Percentiles rank a stretch among this genome's conserved stretches.
Conservation (phyloP, 192 early-diverging fungal genomes). For the Paraglomus brasilianum region DNA sequence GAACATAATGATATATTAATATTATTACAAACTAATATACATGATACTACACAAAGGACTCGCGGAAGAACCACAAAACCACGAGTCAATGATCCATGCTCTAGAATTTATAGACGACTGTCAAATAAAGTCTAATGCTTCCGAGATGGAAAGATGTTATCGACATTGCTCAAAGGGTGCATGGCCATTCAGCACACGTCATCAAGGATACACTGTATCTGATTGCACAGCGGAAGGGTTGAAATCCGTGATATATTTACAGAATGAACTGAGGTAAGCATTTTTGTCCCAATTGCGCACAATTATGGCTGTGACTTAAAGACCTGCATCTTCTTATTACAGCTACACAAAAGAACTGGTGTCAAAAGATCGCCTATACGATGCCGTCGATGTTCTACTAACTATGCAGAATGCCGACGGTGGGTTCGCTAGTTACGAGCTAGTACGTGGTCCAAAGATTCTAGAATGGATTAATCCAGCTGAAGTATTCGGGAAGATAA, state of each 20-base stretch:
- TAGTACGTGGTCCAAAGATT: slow-evolving; percentile 70
- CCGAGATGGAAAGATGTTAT: slow-evolving; percentile 66
- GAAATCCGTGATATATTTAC: slow-evolving; percentile 75
- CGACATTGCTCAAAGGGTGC: slow-evolving; percentile 87
- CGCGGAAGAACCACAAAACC: slow-evolving; percentile 68
- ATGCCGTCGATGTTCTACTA: slow-evolving; percentile 89
- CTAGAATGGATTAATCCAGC: slow-evolving; percentile 93
- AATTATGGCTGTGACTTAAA: not conserved
- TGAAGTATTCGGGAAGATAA: slow-evolving; percentile 97
- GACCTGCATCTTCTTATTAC: not conserved
- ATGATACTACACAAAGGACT: slow-evolving; percentile 42
- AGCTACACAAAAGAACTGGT: slow-evolving; percentile 57
- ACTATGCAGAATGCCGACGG: slow-evolving; percentile 90
- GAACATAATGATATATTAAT: too few relatives aligned
- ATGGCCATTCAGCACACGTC: slow-evolving; percentile 94
- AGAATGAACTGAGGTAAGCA: slow-evolving; percentile 53
- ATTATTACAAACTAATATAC: too few relatives aligned
- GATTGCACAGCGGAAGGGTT: slow-evolving; percentile 95
- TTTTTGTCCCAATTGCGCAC: slow-evolving; percentile 7
- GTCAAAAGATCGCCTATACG: slow-evolving; percentile 66
- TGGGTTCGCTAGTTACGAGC: slow-evolving; percentile 94
- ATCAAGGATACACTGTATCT: slow-evolving; percentile 93
- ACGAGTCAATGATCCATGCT: slow-evolving; percentile 61
- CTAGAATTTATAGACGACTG: slow-evolving; percentile 83
- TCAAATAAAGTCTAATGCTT: slow-evolving; percentile 79